Evolutionary conservation across 441 rosid species (phyloP).

Genomic region (Arabidopsis hybrid): DNA sequence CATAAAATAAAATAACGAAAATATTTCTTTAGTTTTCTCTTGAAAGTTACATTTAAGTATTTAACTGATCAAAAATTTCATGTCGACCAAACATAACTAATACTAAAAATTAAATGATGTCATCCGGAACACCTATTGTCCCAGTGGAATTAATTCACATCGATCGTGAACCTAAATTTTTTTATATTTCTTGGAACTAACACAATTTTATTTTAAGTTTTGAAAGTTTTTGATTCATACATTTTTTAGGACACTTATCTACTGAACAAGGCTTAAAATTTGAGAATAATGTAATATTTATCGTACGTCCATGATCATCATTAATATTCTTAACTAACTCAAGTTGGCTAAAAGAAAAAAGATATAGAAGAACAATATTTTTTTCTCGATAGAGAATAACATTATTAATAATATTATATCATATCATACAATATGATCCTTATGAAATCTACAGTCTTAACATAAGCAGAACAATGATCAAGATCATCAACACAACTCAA

Average conservation of each 20-base stretch:
- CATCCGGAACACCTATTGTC: background rate
- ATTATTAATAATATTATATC: slow-evolving; percentile 37
- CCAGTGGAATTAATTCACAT: slow-evolving; percentile 3
- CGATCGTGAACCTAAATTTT: background rate
- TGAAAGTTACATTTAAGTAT: slow-evolving; percentile 38
- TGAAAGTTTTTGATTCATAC: slow-evolving; percentile 7
- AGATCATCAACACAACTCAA: slow-evolving; percentile 36
- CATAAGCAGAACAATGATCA: slow-evolving; percentile 22
- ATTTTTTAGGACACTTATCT: background rate
- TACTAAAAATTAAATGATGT: slow-evolving; percentile 13
- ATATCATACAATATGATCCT: slow-evolving; percentile 25
- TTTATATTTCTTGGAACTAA: slow-evolving; percentile 1
- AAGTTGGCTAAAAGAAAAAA: slow-evolving; percentile 43
- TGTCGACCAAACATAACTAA: slow-evolving; percentile 17
- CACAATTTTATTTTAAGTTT: slow-evolving; percentile 13
- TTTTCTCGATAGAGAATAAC: slow-evolving; percentile 9
- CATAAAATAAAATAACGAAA: background rate
- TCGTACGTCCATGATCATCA: slow-evolving; percentile 35
- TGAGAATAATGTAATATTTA: slow-evolving; percentile 22
- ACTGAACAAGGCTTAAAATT: background rate
- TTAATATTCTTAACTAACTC: slow-evolving; percentile 33
- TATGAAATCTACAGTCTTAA: slow-evolving; percentile 36
- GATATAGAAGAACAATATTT: slow-evolving; percentile 31
- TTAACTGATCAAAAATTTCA: slow-evolving; percentile 19
- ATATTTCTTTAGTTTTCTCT: slow-evolving; percentile 2